Percentiles rank a stretch among this genome's conserved stretches.
phyloP scores from a whole-genome alignment of 306 rosid species.

The Boehmeria nivea region DNA sequence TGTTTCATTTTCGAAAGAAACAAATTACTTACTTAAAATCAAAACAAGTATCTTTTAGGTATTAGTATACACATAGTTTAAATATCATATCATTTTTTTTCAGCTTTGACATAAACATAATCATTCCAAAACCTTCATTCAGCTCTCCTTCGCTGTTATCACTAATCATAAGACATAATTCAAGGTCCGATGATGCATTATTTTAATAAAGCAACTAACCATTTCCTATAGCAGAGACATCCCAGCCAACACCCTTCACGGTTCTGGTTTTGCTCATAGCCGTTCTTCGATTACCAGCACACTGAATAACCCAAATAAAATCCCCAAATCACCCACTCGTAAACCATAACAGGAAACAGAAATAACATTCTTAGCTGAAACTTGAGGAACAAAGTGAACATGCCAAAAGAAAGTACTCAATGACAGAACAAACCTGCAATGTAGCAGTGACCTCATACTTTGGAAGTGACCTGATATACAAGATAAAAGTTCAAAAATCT shows the following conservation, averaged over 20 bases:
- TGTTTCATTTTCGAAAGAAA: no score
- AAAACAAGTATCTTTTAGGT: no score
- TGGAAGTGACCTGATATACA: slow-evolving; percentile 66
- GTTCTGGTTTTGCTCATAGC: slow-evolving; percentile 84
- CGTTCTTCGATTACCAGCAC: slow-evolving; percentile 95
- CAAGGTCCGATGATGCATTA: slow-evolving; percentile 1
- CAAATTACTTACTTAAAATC: no score
- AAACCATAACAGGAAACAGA: slow-evolving; percentile 6
- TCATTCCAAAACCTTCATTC: no score
- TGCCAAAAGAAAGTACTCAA: not conserved
- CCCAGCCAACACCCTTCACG: slow-evolving; percentile 95
- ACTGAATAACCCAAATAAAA: slow-evolving; percentile 35
- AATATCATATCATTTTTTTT: no score
- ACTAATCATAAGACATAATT: not conserved
- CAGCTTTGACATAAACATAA: no score
- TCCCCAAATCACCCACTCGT: slow-evolving; percentile 14
- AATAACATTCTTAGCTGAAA: not conserved
- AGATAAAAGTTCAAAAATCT: slow-evolving; percentile 7
- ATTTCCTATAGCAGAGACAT: slow-evolving; percentile 88
- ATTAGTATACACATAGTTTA: no score
- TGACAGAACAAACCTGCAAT: slow-evolving; percentile 52
- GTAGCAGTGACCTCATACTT: slow-evolving; percentile 78
- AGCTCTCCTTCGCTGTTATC: no score
- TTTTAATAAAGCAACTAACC: slow-evolving; percentile 40
- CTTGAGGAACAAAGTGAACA: no score